phyloP scores from a whole-genome alignment of 2,329 filamentous ascomycete genomes.

The Parastagonospora nodorum region DNA sequence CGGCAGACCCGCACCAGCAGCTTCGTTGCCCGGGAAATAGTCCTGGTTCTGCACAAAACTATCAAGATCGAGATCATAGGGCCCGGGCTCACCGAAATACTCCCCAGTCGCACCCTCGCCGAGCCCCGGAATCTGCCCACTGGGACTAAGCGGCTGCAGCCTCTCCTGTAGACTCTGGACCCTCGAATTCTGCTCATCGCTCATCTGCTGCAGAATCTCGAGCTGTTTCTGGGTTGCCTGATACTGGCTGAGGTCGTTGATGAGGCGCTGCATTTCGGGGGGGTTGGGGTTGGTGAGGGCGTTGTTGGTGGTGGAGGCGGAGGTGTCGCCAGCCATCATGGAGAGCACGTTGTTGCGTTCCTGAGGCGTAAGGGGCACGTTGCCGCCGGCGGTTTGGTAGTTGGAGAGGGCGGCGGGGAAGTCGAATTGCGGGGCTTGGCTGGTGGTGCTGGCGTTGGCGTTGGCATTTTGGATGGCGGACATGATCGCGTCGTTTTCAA shows the following conservation, averaged over 20 bases:
- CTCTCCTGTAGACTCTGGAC: constrained; percentile 76
- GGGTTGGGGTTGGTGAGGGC: constrained; percentile 61
- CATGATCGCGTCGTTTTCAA: constrained; percentile 56
- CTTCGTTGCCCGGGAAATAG: constrained; percentile 51
- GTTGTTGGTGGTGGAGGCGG: constrained; percentile 55
- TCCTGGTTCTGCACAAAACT: constrained; percentile 62
- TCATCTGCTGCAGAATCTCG: constrained; percentile 76
- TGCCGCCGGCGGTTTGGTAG: constrained; percentile 53
- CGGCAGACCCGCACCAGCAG: constrained; percentile 14
- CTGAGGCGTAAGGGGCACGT: constrained; percentile 53
- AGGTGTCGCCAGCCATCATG: constrained; percentile 54
- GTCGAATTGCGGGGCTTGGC: constrained; percentile 48
- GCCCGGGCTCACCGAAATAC: constrained; percentile 43
- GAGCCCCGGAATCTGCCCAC: constrained; percentile 76
- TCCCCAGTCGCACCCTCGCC: constrained; percentile 29
- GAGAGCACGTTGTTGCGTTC: constrained; percentile 55
- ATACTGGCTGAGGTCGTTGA: constrained; percentile 66
- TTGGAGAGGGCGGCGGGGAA: constrained; percentile 54
- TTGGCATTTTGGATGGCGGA: constrained; percentile 54
- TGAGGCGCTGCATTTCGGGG: constrained; percentile 61
- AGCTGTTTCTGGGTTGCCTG: constrained; percentile 75
- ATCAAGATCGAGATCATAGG: constrained; percentile 59
- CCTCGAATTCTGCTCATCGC: constrained; percentile 76
- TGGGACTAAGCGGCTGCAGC: constrained; percentile 79
- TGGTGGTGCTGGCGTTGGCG: constrained; percentile 26